Evolutionary conservation across 305 asterid genomes (phyloP).

Genomic region (Withania somnifera): DNA sequence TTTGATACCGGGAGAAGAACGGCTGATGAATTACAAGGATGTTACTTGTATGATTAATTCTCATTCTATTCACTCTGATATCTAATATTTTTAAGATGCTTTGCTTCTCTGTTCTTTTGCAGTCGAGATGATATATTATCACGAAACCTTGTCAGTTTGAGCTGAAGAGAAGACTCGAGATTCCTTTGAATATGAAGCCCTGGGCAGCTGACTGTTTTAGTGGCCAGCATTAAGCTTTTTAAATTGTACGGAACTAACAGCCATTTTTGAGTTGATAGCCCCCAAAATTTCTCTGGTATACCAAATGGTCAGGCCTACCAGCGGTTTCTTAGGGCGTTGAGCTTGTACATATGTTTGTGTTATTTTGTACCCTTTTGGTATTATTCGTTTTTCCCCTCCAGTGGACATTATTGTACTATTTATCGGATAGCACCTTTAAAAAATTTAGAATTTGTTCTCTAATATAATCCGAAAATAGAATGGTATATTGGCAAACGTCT

Average conservation of each 20-base stretch:
- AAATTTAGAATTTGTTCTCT: background rate
- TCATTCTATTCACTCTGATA: background rate
- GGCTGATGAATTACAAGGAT: background rate
- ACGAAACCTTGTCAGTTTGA: constrained; percentile 5
- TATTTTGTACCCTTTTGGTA: background rate
- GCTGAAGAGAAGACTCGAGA: constrained; percentile 7
- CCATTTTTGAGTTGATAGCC: constrained; percentile 17
- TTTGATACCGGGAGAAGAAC: background rate
- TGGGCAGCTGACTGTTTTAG: background rate
- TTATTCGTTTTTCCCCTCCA: background rate
- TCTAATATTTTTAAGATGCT: background rate
- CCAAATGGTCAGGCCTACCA: background rate
- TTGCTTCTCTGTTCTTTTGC: constrained; percentile 12
- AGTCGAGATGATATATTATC: constrained; percentile 20
- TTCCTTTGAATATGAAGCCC: constrained; percentile 9
- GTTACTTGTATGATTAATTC: background rate
- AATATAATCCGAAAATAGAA: background rate
- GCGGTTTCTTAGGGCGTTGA: background rate
- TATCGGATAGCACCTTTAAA: background rate
- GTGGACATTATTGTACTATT: background rate
- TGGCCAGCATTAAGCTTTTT: constrained; percentile 5
- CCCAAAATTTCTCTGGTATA: background rate
- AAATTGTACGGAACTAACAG: constrained; percentile 11
- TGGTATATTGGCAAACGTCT: background rate
- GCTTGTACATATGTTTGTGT: background rate